Evolutionary conservation across 345 rosid species (phyloP).

Genomic region (Populus nigra): DNA sequence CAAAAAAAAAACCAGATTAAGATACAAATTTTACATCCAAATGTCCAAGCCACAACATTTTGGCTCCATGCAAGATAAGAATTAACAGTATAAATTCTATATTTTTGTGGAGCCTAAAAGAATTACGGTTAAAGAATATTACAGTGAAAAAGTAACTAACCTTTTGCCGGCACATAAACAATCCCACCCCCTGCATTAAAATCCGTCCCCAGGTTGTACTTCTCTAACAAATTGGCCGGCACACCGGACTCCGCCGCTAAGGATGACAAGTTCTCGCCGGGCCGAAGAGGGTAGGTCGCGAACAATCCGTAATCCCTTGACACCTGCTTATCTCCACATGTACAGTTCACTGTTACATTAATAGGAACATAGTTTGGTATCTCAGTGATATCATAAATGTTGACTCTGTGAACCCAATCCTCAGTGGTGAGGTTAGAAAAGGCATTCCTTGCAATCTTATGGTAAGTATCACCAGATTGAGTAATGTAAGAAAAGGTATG

Average conservation of each 20-base stretch:
- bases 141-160: constrained; percentile 19
- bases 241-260: constrained; percentile 28
- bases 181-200: constrained; percentile 41
- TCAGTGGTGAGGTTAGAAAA: constrained; percentile 44
- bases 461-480: constrained; percentile 33
- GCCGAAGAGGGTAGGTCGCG: constrained; percentile 39
- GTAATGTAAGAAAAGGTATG: constrained; percentile 42
- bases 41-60: too few species aligned
- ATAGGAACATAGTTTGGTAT: constrained; percentile 29
- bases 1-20: too few species aligned
- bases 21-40: too few species aligned
- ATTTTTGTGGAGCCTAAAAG: too few species aligned
- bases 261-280: constrained; percentile 28
- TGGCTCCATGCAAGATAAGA: too few species aligned
- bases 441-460: constrained; percentile 14
- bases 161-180: constrained; percentile 50
- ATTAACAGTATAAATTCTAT: too few species aligned
- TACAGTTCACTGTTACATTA: constrained; percentile 51
- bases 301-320: constrained; percentile 45
- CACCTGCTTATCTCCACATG: constrained; percentile 39
- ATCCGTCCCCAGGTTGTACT: constrained; percentile 35
- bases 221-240: constrained; percentile 23
- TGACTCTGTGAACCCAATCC: constrained; percentile 44
- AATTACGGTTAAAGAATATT: too few species aligned
- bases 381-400: constrained; percentile 20